Evolutionary conservation across 352 stramenopile species (phyloP), one percentile per base, ranked within the genome.

Genomic region (Phytophthora pseudosyringae): DNA sequence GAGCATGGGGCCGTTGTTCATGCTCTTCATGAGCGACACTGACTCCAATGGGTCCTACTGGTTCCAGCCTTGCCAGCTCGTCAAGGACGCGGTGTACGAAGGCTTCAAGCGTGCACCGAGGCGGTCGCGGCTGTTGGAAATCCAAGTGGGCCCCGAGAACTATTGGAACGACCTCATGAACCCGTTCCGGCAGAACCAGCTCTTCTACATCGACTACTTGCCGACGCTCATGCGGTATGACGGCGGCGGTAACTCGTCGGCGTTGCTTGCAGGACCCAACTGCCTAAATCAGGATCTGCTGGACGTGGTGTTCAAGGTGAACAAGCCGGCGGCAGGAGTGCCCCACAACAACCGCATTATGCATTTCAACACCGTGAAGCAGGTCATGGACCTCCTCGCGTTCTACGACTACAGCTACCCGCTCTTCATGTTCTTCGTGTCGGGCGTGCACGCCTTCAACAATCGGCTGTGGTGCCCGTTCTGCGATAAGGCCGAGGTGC

Each of bases 161-260:
- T 80, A 90, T 29, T 94, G 86, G 86, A 82, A 84, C 63, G 73
- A 94, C 63, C 64, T 89, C 50, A 78, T 78, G 61, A 94, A 94
- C 44, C 66, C 76, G 28, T 94, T 94, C 59, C 70, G 75, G 25
- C 83, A 92, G 67, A 91, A 93, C 55, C 80, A 91, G 60, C 68
- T 91, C 33, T 91, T 94, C 57, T 92, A 92, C 67, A 91, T 94
- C 32, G 81, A 91, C 71, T 89, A 88, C 35, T 75, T 94, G 45
- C 86, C 86, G 32, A 81, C 86, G 26, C 53, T 94, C 15, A 84
- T 94, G 51, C 72, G 80, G n/a, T 94, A 94, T 71, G 81, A 93
- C 5, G 86, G 86, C 40, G 71, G 76, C 43, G 81, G 84, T 15
- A 91, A 91, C 54, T 89, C 86, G 48, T 88, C 81, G 18, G 58